Percentiles rank a stretch among this genome's conserved stretches.
Conservation (phyloP, 2,329 filamentous ascomycete species). For the Ascochyta pisi region DNA sequence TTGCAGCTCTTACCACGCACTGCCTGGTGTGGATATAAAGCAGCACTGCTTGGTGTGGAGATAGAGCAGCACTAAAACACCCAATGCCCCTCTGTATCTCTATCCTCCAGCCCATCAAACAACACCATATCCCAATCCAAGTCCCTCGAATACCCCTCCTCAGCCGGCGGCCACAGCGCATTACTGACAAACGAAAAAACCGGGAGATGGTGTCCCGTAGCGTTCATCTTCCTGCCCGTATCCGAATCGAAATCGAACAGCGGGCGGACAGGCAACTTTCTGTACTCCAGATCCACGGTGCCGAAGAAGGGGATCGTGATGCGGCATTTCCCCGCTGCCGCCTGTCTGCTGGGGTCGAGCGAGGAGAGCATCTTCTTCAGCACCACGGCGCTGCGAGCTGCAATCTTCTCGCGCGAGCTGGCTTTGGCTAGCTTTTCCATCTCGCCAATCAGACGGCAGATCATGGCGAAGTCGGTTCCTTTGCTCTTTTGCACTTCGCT, state of each 20-base stretch:
- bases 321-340: slow-evolving; percentile 24
- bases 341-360: slow-evolving; percentile 38
- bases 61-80: slow-evolving; percentile 23
- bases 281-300: slow-evolving; percentile 40
- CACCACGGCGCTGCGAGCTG: slow-evolving; percentile 39
- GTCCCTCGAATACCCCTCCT: slow-evolving; percentile 18
- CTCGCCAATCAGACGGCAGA: slow-evolving; percentile 44
- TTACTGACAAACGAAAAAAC: slow-evolving; percentile 47
- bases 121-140: slow-evolving; percentile 46
- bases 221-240: slow-evolving; percentile 36
- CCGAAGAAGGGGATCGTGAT: slow-evolving; percentile 46
- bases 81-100: slow-evolving; percentile 46
- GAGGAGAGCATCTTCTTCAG: slow-evolving; percentile 45
- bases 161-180: slow-evolving; percentile 38
- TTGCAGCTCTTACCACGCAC: too few relatives aligned
- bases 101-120: slow-evolving; percentile 45
- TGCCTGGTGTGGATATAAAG: too few relatives aligned
- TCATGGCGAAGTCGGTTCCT: slow-evolving; percentile 46
- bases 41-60: too few relatives aligned
- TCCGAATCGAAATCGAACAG: slow-evolving; percentile 42
- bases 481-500: slow-evolving; percentile 42
- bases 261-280: slow-evolving; percentile 36
- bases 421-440: slow-evolving; percentile 45
- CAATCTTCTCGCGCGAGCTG: slow-evolving; percentile 44
- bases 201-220: slow-evolving; percentile 33